A percentile compares a stretch with the other conserved stretches of the same genome.
These are phyloP conservation scores for Pichia sp. DNA, from an alignment of 1,139 yeast species.

Conservation along the genomic window DNA sequence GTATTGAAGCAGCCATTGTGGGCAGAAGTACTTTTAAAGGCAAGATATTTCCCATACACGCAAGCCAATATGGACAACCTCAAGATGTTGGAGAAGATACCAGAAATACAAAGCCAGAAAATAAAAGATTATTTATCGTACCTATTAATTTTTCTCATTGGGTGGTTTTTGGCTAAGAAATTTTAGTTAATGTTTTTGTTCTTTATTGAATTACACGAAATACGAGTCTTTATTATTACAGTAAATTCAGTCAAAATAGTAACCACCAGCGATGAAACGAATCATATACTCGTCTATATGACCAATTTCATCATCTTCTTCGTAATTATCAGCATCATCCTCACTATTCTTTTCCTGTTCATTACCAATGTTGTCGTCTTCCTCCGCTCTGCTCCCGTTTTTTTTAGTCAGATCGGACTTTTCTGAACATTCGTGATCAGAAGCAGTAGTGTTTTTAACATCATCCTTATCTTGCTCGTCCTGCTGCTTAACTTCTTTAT, in stretches of 20 bases:
- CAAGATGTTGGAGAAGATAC: constrained; percentile 26
- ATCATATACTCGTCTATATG: constrained; percentile 97
- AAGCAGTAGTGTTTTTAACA: background rate
- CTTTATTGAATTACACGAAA: constrained; percentile 1
- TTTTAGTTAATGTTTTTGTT: background rate
- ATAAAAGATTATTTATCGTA: background rate
- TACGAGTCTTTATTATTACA: background rate
- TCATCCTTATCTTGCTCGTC: background rate
- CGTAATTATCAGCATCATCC: constrained; percentile 34
- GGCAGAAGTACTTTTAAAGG: constrained; percentile 54
- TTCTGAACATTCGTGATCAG: background rate
- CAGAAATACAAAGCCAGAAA: constrained; percentile 34
- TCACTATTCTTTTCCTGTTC: constrained; percentile 7
- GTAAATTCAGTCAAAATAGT: constrained; percentile 43
- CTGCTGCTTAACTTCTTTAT: background rate
- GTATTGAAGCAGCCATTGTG: constrained; percentile 63
- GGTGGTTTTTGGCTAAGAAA: constrained; percentile 31
- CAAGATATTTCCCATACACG: constrained; percentile 69
- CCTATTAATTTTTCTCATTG: constrained; percentile 29
- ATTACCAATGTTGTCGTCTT: background rate
- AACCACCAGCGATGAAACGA: constrained; percentile 79
- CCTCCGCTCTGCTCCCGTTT: constrained; percentile 1
- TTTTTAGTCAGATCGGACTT: constrained; percentile 3
- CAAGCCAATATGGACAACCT: constrained; percentile 36
- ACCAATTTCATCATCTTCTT: constrained; percentile 74